Evolutionary conservation across 495 filamentous ascomycete genomes (phyloP).

Genomic region (Lasiosphaeria ovina): DNA sequence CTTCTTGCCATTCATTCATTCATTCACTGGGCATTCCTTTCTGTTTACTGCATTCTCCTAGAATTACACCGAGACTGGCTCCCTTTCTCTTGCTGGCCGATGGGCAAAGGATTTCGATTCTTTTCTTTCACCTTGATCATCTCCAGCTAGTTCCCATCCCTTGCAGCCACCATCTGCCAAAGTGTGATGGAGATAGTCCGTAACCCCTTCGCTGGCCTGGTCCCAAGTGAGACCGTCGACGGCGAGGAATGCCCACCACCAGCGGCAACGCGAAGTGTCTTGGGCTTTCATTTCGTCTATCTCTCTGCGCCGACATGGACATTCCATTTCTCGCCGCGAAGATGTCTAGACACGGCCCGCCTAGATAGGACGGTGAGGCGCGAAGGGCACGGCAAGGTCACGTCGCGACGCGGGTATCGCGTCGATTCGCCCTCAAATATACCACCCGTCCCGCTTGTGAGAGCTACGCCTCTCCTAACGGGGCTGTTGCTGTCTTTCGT

Average conservation of each 20-base stretch:
- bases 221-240: conserved; percentile 12
- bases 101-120: too few species aligned
- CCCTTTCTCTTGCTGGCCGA: too few species aligned
- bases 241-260: conserved; percentile 2
- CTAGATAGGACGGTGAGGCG: not conserved
- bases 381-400: not conserved
- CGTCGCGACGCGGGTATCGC: not conserved
- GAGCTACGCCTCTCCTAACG: not conserved
- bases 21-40: too few species aligned
- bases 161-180: too few species aligned
- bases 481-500: not conserved
- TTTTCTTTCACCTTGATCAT: too few species aligned
- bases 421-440: conserved; percentile 8
- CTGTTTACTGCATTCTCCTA: too few species aligned
- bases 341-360: conserved; percentile 3
- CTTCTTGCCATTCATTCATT: too few species aligned
- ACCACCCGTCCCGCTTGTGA: not conserved
- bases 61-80: too few species aligned
- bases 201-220: conserved; percentile 1
- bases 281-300: conserved; percentile 3
- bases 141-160: too few species aligned
- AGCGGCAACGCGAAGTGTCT: conserved; percentile 6
- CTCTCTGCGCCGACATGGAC: not conserved
- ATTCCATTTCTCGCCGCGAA: conserved; percentile 7
- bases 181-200: not conserved